A percentile compares a stretch with the other conserved stretches of the same genome.
Conservation (phyloP, 768 basidiomycete species). For the Tylopilus vinaceipallidus region DNA sequence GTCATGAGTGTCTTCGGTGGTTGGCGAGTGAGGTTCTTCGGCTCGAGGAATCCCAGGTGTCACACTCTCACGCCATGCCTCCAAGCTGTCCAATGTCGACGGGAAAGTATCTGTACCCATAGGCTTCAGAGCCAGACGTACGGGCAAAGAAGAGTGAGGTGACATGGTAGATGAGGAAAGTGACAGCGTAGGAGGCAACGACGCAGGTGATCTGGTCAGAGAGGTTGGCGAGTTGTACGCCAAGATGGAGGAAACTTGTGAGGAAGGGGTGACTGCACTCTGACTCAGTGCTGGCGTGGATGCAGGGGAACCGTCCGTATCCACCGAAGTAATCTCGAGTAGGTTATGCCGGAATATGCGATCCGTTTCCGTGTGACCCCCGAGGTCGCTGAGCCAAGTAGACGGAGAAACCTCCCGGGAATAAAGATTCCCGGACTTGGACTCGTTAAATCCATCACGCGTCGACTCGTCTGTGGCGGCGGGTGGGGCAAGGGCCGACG, state of each 20-base stretch:
- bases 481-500: conserved; percentile 12
- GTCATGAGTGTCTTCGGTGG: conserved; percentile 11
- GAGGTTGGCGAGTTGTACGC: conserved; percentile 14
- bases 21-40: conserved; percentile 15
- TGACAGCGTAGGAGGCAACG: conserved; percentile 14
- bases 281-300: conserved; percentile 26
- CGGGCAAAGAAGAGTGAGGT: conserved; percentile 7
- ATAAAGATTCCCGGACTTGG: conserved; percentile 15
- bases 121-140: conserved; percentile 22
- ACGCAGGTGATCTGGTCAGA: conserved; percentile 13
- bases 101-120: conserved; percentile 34
- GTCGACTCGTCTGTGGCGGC: conserved; percentile 2
- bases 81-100: conserved; percentile 27
- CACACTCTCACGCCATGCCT: conserved; percentile 30
- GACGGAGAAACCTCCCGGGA: conserved; percentile 23
- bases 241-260: conserved; percentile 15
- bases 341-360: conserved; percentile 28
- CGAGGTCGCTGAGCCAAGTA: conserved; percentile 34
- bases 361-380: conserved; percentile 32
- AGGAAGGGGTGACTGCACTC: conserved; percentile 21
- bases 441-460: conserved; percentile 5
- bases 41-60: conserved; percentile 15
- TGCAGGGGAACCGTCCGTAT: conserved; percentile 20
- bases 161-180: conserved; percentile 14
- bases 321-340: conserved; percentile 9